Percentiles rank a stretch among this genome's conserved stretches.
phyloP scores from a whole-genome alignment of 768 basidiomycete genomes.

The Trametes cubensis region DNA sequence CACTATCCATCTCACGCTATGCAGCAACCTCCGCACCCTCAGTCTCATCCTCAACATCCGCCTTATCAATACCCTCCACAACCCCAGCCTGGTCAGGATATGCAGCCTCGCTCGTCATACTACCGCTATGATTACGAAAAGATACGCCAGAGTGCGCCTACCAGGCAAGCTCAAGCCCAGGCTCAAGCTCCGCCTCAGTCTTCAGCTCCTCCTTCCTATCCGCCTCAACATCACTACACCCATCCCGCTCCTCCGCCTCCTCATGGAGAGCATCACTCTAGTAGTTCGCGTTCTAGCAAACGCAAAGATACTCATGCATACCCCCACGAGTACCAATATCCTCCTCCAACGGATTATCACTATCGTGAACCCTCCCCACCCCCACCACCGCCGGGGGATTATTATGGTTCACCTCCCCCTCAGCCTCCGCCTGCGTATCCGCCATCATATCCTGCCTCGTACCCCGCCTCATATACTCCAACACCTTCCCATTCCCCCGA shows the following conservation, averaged over 20 bases:
- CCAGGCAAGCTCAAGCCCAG: constrained; percentile 6
- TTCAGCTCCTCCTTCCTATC: neutral
- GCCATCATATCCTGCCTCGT: constrained; percentile 1
- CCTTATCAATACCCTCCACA: neutral
- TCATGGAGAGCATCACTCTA: neutral
- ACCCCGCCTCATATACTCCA: neutral
- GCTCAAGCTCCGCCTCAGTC: neutral
- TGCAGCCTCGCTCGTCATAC: constrained; percentile 14
- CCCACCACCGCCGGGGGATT: neutral
- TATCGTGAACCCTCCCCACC: constrained; percentile 10
- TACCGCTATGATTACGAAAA: constrained; percentile 29
- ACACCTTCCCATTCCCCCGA: constrained; percentile 4
- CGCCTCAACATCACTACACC: neutral
- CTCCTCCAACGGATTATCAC: neutral
- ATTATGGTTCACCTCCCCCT: constrained; percentile 3
- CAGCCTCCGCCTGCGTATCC: neutral
- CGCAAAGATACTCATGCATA: constrained; percentile 8
- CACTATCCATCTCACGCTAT: neutral
- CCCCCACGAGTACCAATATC: neutral
- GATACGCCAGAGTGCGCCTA: constrained; percentile 19
- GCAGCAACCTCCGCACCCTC: neutral
- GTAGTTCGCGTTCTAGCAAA: constrained; percentile 4
- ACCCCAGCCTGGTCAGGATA: neutral
- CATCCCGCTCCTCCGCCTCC: neutral
- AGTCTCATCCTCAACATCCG: neutral